These are phyloP conservation scores for Fusarium guadeloupense DNA, from an alignment of 2,329 filamentous ascomycete genomes.

Conservation along the genomic window DNA sequence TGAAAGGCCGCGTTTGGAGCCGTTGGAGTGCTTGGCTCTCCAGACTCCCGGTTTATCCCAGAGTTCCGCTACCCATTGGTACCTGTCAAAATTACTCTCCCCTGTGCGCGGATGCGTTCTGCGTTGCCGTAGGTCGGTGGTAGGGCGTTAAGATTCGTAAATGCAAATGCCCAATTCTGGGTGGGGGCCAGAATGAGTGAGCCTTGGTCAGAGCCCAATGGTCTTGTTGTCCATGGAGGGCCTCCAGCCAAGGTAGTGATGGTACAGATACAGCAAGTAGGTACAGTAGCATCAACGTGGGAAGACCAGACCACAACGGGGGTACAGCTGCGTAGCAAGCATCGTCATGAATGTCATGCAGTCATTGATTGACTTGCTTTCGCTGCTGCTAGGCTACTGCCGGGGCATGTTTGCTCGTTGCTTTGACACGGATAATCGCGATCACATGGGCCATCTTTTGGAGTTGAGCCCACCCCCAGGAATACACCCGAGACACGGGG, in stretches of 20 bases:
- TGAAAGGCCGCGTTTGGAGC: conserved; percentile 19
- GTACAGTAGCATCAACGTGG: conserved; percentile 18
- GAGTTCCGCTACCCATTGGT: conserved; percentile 19
- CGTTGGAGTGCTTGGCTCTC: conserved; percentile 24
- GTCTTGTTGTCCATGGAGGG: conserved; percentile 28
- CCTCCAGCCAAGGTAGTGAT: conserved; percentile 22
- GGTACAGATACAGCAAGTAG: conserved; percentile 17
- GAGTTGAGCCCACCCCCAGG: conserved; percentile 36
- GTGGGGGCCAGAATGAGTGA: conserved; percentile 34
- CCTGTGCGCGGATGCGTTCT: conserved; percentile 12
- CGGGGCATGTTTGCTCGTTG: conserved; percentile 30
- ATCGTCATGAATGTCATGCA: conserved; percentile 39
- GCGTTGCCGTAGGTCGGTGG: conserved; percentile 12
- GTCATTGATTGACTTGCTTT: conserved; percentile 36
- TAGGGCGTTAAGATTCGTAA: conserved; percentile 35
- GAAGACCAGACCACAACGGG: conserved; percentile 11
- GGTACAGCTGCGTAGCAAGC: conserved; percentile 9
- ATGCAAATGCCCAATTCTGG: conserved; percentile 34
- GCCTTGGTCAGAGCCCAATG: conserved; percentile 17
- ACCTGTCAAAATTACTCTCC: conserved; percentile 25
- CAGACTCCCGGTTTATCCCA: conserved; percentile 32
- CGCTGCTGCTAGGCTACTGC: conserved; percentile 17
- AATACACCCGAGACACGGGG: conserved; percentile 27
- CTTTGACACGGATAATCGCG: conserved; percentile 30
- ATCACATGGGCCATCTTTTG: conserved; percentile 39